Evolutionary conservation across 768 basidiomycete genomes (phyloP), one percentile per base, ranked within the genome.

Genomic region (Cubamyces lactineus): DNA sequence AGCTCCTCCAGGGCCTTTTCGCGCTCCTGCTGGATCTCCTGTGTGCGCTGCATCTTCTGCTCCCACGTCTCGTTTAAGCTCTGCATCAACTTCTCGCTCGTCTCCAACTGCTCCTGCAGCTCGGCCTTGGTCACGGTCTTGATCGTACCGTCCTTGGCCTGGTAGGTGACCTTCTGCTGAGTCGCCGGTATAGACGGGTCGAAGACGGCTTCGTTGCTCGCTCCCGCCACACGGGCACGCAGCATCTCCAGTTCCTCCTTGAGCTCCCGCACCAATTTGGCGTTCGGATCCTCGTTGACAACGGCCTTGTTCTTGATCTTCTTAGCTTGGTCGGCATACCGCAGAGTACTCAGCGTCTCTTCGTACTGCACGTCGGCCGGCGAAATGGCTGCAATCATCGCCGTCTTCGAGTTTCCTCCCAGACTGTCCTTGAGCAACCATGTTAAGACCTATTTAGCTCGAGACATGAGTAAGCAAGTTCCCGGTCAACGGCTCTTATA

Each of bases 281-380:
- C 96, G 70, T 98, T 99, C 34, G 97, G 97, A 83, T 99, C 97
- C 79, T 99, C 97, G 77, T 99, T 99, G 66, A 99, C 92, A 61
- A 98, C 87, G 16, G 97, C 96, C 80, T 98, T 96, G 77, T 98
- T 99, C 87, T 96, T 98, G 78, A 99, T 99, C 88, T 96, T 96
- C 89, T 99, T 99, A 38, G 96, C 96, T 74, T 94, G 94, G 81
- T 97, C 95, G 68, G 97, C 97, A 76, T 99, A 98, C 5, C 97
- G 91, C 61, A 99, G 80, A 2, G 96, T 98, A 76, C 94, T 94
- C 63, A 98, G 79, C 16, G 96, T 98, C 75, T 98, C 96, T 67
- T 98, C 96, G 71, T 98, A 98, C 53, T 72, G 70, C 15, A 72
- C 71, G 77, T 98, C 95, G 48, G 95, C 96, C n/a, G 95, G 96